Base-by-base conservation (phyloP, 768 basidiomycete species). In the Mrakia hoshinonis region DNA sequence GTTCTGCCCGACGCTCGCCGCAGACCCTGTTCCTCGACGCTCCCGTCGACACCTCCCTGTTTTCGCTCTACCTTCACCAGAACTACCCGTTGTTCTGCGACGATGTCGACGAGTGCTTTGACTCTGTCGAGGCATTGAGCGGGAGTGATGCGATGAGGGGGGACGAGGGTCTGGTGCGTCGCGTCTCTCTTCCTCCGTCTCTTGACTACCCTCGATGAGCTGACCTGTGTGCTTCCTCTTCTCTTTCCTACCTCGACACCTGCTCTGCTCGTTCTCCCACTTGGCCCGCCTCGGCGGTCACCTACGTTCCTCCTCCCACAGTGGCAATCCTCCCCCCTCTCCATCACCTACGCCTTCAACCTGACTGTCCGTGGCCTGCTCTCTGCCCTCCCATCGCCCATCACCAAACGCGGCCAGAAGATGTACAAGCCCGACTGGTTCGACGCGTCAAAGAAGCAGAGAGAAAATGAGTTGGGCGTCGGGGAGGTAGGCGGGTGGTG, bases 1-100 rank as follows among this genome's bases (percentile, higher is more conserved):
- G n/a, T n/a, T n/a, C n/a, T n/a, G n/a, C n/a, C n/a, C n/a, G n/a
- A n/a, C n/a, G n/a, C 18, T 34, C 26, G 7, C 24, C 2, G 12
- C 71, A 93, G 92, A 78, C 78, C 13, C 80, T 97, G 3, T 90
- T 89, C 77, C 85, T 88, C 0, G 89, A 92, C 77, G 89, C 89
- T 0, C 92, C 95, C 0, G 88, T 98, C 68, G 96, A 99, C 79
- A 87, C 91, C 1, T 91, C 90, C 1, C 82, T 97, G 1, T 89
- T 93, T 73, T 88, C 88, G 3, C 79, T 95, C 9, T 99, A 97
- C 77, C 83, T 94, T 11, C 96, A 99, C 75, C 93, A 98, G 79
- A 98, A 96, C 77, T 92, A 94, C 75, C 84, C 88, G 0, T 87
- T 88, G 69, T 98, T 91, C 76, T 93, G 90, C 76, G 81, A 83